These are phyloP conservation scores for Boechera retrofracta DNA, from an alignment of 345 rosid genomes.

Conservation along the genomic window DNA sequence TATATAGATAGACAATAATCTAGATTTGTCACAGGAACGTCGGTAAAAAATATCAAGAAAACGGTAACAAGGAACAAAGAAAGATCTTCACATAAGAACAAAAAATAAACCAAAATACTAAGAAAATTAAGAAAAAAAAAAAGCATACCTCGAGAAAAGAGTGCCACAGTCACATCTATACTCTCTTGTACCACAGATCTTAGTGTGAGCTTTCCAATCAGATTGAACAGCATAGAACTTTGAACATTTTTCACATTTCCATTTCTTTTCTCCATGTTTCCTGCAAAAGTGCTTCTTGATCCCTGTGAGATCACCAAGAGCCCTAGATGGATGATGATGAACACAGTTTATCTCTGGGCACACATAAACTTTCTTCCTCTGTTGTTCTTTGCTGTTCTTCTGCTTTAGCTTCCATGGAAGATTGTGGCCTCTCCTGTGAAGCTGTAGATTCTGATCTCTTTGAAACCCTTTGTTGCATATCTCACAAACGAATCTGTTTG, in stretches of 20 bases:
- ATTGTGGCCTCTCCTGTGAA: slow-evolving; percentile 94
- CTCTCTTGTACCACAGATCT: slow-evolving; percentile 52
- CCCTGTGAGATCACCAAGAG: slow-evolving; percentile 54
- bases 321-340: slow-evolving; percentile 52
- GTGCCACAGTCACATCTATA: slow-evolving; percentile 53
- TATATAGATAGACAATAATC: slow-evolving; percentile 20
- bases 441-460: slow-evolving; percentile 95
- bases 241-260: slow-evolving; percentile 53
- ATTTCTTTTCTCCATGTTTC: slow-evolving; percentile 52
- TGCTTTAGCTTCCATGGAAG: slow-evolving; percentile 97
- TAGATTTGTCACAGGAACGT: slow-evolving; percentile 17
- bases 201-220: slow-evolving; percentile 52
- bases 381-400: slow-evolving; percentile 58
- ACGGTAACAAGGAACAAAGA: slow-evolving; percentile 14
- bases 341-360: slow-evolving; percentile 48
- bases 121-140: background rate
- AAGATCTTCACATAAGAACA: slow-evolving; percentile 12
- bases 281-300: slow-evolving; percentile 51
- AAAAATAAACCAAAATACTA: background rate
- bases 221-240: slow-evolving; percentile 52
- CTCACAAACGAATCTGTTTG: slow-evolving; percentile 94
- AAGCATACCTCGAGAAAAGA: slow-evolving; percentile 47
- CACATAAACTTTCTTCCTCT: slow-evolving; percentile 49
- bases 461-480: slow-evolving; percentile 94
- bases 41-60: slow-evolving; percentile 1